Evolutionary conservation across 805 yeast genomes (phyloP).

Genomic region (Huiozyma naganishii): DNA sequence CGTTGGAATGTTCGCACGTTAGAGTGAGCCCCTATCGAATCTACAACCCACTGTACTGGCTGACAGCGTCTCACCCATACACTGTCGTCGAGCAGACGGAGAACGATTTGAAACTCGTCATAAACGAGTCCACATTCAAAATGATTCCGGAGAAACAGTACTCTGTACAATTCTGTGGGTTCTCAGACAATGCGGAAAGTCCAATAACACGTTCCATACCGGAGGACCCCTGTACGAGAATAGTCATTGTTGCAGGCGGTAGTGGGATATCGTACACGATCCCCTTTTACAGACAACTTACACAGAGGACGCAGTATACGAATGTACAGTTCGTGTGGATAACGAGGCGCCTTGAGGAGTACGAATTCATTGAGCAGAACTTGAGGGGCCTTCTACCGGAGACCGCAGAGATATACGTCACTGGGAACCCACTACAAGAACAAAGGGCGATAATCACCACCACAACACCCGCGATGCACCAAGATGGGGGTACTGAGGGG

Average conservation of each 20-base stretch:
- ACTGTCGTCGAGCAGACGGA: conserved; percentile 44
- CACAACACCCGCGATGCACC: too few relatives aligned
- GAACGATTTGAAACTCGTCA: conserved; percentile 32
- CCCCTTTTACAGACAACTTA: conserved; percentile 35
- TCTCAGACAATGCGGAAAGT: conserved; percentile 14
- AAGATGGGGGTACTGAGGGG: too few relatives aligned
- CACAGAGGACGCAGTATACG: conserved; percentile 2
- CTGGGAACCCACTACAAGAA: too few relatives aligned
- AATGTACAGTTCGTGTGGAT: conserved; percentile 44
- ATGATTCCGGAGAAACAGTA: conserved; percentile 27
- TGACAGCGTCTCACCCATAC: conserved; percentile 58
- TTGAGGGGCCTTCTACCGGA: neutral
- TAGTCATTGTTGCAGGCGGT: conserved; percentile 54
- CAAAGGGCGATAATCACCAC: too few relatives aligned
- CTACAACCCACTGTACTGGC: conserved; percentile 33
- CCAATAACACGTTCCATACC: conserved; percentile 27
- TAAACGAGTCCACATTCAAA: conserved; percentile 31
- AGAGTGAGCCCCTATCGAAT: conserved; percentile 34
- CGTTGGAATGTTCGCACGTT: conserved; percentile 47
- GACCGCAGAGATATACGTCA: too few relatives aligned
- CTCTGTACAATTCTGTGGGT: conserved; percentile 29
- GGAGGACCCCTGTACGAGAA: conserved; percentile 5
- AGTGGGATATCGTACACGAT: conserved; percentile 60
- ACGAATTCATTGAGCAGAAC: neutral
- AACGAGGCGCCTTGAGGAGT: conserved; percentile 28